Conservation (phyloP, 495 filamentous ascomycete species). For the Penicillium canariense region DNA sequence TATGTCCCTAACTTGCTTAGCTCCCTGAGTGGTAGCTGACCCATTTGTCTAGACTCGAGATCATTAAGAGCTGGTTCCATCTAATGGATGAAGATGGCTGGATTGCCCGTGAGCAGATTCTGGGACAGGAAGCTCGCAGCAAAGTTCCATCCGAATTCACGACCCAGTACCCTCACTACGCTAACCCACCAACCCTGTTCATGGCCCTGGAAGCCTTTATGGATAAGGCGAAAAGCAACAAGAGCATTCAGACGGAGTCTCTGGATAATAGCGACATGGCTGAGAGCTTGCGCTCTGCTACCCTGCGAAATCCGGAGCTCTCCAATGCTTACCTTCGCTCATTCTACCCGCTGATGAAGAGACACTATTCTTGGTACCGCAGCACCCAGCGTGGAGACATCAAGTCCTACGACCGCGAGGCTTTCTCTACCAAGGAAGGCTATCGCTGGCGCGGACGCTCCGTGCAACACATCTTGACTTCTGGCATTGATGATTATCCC, state of each 20-base stretch:
- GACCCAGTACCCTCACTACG: constrained; percentile 94
- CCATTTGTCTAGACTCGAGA: constrained; percentile 58
- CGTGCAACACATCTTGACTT: constrained; percentile 80
- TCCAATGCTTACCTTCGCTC: constrained; percentile 71
- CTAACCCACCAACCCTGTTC: constrained; percentile 97
- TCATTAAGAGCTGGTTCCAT: constrained; percentile 93
- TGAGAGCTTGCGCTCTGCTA: constrained; percentile 51
- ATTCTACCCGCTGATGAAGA: constrained; percentile 88
- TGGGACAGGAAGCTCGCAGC: constrained; percentile 89
- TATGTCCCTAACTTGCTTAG: constrained; percentile 26
- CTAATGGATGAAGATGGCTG: constrained; percentile 96
- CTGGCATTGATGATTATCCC: constrained; percentile 94
- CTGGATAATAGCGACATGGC: constrained; percentile 24
- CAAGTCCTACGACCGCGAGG: constrained; percentile 84
- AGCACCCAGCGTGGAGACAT: constrained; percentile 88
- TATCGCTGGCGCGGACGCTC: constrained; percentile 97
- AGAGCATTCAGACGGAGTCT: constrained; percentile 23
- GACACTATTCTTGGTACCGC: constrained; percentile 92
- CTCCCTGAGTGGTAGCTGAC: constrained; percentile 10
- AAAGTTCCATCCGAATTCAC: constrained; percentile 97
- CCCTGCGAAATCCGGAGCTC: constrained; percentile 63
- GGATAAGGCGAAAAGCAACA: constrained; percentile 60
- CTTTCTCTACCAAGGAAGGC: constrained; percentile 80
- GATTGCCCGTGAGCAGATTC: constrained; percentile 96
- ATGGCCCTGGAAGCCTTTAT: constrained; percentile 80